Evolutionary conservation across 176 grass and related monocot species (phyloP), one percentile per base, ranked within the genome.

Genomic region (Lolium perenne): DNA sequence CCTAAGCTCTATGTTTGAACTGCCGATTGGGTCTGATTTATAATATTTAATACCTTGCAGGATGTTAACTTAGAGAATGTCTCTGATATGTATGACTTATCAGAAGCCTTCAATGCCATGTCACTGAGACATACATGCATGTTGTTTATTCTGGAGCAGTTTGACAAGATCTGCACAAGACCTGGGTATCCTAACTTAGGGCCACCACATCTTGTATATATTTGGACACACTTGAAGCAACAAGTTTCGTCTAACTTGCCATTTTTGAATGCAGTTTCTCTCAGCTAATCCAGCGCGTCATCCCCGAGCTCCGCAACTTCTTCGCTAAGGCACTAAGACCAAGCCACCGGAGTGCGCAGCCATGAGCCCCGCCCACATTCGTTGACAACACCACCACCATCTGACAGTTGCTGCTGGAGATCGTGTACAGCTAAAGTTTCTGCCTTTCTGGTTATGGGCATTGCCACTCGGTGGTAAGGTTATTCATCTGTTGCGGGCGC

Each of bases 111-210:
- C 80, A 80, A 97, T 87, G 97, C 97, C 5, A 92, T 92, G 88
- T 97, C 97, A 84, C 83, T 99, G 68, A 94, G 97, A 83, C 97
- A 99, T 85, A 99, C 92, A 74, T 99, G 97, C 7, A 79, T 99
- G 83, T 79, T 99, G 78, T 99, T 94, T 84, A 86, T 99, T 88
- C 86, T 99, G 85, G 97, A 94, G 62, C 92, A 99, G 56, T 99
- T 99, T 51, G 92, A 99, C 18, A 96, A 97, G 86, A 91, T 99
- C 65, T 94, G 86, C 83, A 86, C 81, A 54, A 84, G 82, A 79
- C 85, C 97, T 4, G 97, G 94, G 97, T 99, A 97, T 64, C 1
- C 70, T 48, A 47, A 53, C 41, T 11, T 82, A 53, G 38, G 47
- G 53, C 49, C 75, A 49, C 18, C 29, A 67, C 51, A 48, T 50